Base-by-base conservation (phyloP, 2,329 filamentous ascomycete species). In the Periconia sp. region DNA sequence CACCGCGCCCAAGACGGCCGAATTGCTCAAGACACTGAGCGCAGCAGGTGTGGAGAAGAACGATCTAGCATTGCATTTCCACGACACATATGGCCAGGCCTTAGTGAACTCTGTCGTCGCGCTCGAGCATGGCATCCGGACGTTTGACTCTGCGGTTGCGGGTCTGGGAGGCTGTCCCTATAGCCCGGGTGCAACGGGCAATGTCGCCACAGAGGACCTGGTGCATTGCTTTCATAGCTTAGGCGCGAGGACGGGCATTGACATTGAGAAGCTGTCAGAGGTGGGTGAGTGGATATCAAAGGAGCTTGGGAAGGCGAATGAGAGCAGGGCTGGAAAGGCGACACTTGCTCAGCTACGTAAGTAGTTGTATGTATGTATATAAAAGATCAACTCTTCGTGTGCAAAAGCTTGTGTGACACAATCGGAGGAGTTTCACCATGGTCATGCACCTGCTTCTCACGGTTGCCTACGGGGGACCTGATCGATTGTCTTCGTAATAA, bases 21-120 rank as follows among this genome's bases (percentile, higher is more conserved):
- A 82, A 42, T 73, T 91, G 33, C 74, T 91, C 44, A 78, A 78
- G 51, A 84, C 84, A 42, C 73, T 90, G 69, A 70, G 77, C 7
- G 79, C 83, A 1, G 87, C 86, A 2, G 86, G 85, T 0, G 79
- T 95, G 13, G 78, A 85, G 15, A 80, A 79, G 40, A 82, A 85
- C 57, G 85, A 88, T 57, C 72, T 95, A 9, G 88, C 88, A 0
- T 84, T 92, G 73, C 90, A 95, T 69, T 92, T 95, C 61, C 90
- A 95, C 68, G 89, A 95, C 63, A 95, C 90, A 1, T 92, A 91
- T 63, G 89, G 89, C 1, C 87, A 91, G 73, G 89, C 89, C 1
- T 75, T 92, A n/a, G 86, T 90, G 6, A 95, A 95, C 63, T 86
- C 85, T 4, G 84, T 88, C 9, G 84, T 92, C 0, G 85, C 86